Base-by-base conservation (phyloP, 2,329 filamentous ascomycete species). In the Colletotrichum kahawae region DNA sequence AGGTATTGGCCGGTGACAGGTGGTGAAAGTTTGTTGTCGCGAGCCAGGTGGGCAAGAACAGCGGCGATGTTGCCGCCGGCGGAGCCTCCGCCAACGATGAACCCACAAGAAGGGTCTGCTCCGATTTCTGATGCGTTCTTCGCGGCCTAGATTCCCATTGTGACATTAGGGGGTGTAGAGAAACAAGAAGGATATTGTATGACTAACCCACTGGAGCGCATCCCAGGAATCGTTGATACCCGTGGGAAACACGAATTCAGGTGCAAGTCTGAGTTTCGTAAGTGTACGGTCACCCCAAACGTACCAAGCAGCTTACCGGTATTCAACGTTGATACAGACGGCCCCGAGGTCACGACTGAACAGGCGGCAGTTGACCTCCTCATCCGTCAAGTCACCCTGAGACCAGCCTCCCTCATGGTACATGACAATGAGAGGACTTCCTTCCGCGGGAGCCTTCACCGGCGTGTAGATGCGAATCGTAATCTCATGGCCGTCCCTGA, bases 21-120 rank as follows among this genome's bases (percentile, higher is more conserved):
- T 1, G 87, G 86, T 0, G 79, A 75, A 7, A 88, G 80, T 1
- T 81, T 79, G 48, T 84, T 83, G 12, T 81, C 76, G 2, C 84
- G 83, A 6, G 85, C 82, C 0, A 86, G 77, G 63, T 88, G 85
- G 2, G 86, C 83, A 1, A 90, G 82, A 0, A 86, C 86, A 0
- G 85, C 86, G 1, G 87, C 83, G 68, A 90, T 84, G 75, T 89
- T 90, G 14, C 86, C 89, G 4, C 88, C 88, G 0, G 88, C 88
- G 2, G 86, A 88, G 8, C 85, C 87, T n/a, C 89, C 89, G 7
- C 88, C 87, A 1, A 90, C 79, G 27, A 90, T 82, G 74, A 90
- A 87, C 10, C 88, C 88, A 56, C 82, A 83, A 6, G 79, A 77
- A 4, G 87, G 84, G 57, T 88, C 82, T 2, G 85, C 85, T 4